These are phyloP conservation scores for Brassica incana DNA, from an alignment of 345 rosid species.

Conservation along the genomic window DNA sequence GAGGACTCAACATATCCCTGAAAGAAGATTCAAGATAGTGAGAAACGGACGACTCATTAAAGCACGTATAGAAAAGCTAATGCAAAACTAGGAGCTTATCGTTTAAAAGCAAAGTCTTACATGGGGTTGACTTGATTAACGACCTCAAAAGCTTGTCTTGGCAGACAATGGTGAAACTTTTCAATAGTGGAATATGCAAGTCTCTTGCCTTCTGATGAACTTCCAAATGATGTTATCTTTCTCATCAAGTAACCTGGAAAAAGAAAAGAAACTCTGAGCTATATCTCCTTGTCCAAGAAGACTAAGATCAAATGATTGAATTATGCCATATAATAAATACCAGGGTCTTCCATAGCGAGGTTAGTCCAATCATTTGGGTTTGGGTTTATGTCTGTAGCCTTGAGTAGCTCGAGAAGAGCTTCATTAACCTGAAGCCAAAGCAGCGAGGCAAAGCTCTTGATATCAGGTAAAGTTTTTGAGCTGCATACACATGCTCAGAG, in stretches of 20 bases:
- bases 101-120: not conserved
- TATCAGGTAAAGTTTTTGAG: constrained; percentile 69
- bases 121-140: constrained; percentile 49
- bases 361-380: too few relatives aligned
- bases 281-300: not conserved
- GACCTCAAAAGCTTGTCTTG: constrained; percentile 47
- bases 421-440: not conserved
- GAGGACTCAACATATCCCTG: not conserved
- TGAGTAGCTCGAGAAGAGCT: not conserved
- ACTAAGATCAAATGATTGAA: not conserved
- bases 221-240: not conserved
- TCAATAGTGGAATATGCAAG: not conserved
- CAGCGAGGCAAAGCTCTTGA: constrained; percentile 41
- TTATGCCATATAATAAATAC: not conserved
- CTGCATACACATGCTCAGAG: constrained; percentile 41
- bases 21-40: not conserved
- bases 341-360: not conserved
- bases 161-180: constrained; percentile 34
- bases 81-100: not conserved
- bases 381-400: too few relatives aligned
- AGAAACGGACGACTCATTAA: not conserved
- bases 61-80: not conserved
- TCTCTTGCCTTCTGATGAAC: not conserved
- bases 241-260: not conserved
- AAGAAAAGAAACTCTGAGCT: not conserved